These are phyloP conservation scores for Entomortierella beljakovae DNA, from an alignment of 192 early-diverging fungal genomes.

Conservation along the genomic window DNA sequence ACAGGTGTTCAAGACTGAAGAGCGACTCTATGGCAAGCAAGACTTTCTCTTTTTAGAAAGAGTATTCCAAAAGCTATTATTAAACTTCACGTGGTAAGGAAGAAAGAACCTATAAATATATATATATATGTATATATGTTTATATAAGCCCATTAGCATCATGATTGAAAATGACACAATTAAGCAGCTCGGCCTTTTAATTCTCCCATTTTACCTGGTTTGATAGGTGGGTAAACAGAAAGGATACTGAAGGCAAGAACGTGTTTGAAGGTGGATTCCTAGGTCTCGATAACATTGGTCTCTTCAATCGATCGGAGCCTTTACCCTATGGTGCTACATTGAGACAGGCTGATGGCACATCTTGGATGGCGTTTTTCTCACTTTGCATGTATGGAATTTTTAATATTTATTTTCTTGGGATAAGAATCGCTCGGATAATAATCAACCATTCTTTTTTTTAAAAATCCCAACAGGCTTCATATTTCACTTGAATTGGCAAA, in stretches of 20 bases:
- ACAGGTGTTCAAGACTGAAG: slow-evolving; percentile 44
- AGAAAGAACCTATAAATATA: background rate
- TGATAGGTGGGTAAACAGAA: slow-evolving; percentile 65
- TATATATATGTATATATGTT: no score
- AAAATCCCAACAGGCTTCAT: slow-evolving; percentile 21
- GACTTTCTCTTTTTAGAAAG: slow-evolving; percentile 44
- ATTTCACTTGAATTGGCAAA: slow-evolving; percentile 51
- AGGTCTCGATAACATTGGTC: slow-evolving; percentile 67
- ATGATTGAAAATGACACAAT: no score
- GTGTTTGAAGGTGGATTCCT: slow-evolving; percentile 67
- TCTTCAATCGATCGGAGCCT: slow-evolving; percentile 65
- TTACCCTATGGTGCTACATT: slow-evolving; percentile 57
- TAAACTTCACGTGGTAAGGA: slow-evolving; percentile 48
- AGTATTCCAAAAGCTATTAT: slow-evolving; percentile 45
- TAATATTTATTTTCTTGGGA: background rate
- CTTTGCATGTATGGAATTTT: slow-evolving; percentile 37
- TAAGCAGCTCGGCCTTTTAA: background rate
- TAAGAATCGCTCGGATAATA: no score
- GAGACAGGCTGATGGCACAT: slow-evolving; percentile 64
- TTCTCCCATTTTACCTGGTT: background rate
- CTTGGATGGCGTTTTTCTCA: slow-evolving; percentile 65
- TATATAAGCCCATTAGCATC: no score
- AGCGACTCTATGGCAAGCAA: slow-evolving; percentile 19
- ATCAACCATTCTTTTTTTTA: no score
- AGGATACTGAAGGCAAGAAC: slow-evolving; percentile 63